phyloP scores from a whole-genome alignment of 73 alveolate genomes.

The Urostyla sp. region DNA sequence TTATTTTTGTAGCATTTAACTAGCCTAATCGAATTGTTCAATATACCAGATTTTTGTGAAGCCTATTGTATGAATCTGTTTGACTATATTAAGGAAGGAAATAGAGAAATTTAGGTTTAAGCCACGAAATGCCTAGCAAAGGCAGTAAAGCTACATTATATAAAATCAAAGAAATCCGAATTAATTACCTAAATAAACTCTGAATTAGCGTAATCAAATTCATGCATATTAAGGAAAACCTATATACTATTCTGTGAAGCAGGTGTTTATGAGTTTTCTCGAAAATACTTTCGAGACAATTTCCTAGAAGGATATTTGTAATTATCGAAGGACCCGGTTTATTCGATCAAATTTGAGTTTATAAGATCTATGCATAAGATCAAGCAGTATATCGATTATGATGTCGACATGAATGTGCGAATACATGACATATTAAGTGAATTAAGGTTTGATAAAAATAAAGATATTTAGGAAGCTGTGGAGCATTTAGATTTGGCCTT shows the following conservation, averaged over 20 bases:
- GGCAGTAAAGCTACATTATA: constrained; percentile 3
- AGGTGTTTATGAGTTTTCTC: constrained; percentile 19
- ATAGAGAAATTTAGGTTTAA: constrained; percentile 4
- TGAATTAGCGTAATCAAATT: constrained; percentile 10
- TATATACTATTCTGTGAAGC: constrained; percentile 6
- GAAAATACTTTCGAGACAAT: not conserved
- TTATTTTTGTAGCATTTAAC: not conserved
- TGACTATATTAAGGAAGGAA: constrained; percentile 36
- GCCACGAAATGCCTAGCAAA: constrained; percentile 30
- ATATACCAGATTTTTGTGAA: constrained; percentile 2
- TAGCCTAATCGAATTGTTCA: not conserved
- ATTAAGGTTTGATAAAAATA: constrained; percentile 2
- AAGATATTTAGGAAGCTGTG: constrained; percentile 35
- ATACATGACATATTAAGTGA: constrained; percentile 4
- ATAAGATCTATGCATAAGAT: constrained; percentile 8
- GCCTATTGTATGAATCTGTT: not conserved
- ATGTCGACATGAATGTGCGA: not conserved
- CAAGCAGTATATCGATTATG: constrained; percentile 28
- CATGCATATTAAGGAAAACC: constrained; percentile 32
- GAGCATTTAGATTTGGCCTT: not conserved
- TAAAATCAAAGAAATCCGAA: not conserved
- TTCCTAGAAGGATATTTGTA: not conserved
- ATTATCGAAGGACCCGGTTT: constrained; percentile 11
- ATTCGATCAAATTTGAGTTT: constrained; percentile 20
- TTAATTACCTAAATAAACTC: not conserved